Evolutionary conservation across 2,329 filamentous ascomycete genomes (phyloP), one percentile per base, ranked within the genome.

Genomic region (Onygenales sp.): DNA sequence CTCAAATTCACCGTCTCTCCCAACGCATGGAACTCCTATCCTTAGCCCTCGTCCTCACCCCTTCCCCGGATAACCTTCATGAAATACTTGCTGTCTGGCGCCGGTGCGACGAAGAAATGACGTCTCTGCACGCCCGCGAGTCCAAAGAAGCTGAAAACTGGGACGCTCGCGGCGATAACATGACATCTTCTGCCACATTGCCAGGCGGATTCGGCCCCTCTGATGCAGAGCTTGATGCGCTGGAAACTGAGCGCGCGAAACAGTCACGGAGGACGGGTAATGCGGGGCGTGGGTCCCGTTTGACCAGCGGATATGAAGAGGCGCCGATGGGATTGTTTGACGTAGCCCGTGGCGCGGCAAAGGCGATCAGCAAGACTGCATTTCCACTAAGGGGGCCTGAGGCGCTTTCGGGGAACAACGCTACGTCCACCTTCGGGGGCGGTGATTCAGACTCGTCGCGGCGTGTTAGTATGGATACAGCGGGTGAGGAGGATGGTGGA

Each of bases 11-110:
- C 44, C 75, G 76, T 51, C 73, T 85, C 11, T 79, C 83, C 51
- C 81, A 85, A 63, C 75, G 82, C 49, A 83, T 83, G 73, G 82
- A 85, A 61, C 74, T 85, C 3, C 76, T 85, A 14, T 82, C 80
- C 5, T 75, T 83, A 49, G 77, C 82, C 2, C 72, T 85, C 4
- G 69, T 81, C n/a, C 74, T 85, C 8, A 78, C 79, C 2, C 82
- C 82, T 1, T 70, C 75, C 0, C 70, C 75, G 1, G 77, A 74
- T 40, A 68, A 77, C 2, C 72, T 85, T 0, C 77, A 81, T 9
- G 81, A 84, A 59, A 80, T 85, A 31, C 72, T 85, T 0, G 74
- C 72, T 6, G 80, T 80, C 21, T 85, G 82, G 82, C 79, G 81
- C 49, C 74, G 80, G 44, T 82, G 79, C 62, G 82, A 85, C 63